phyloP scores from a whole-genome alignment of 1,284 basidiomycete genomes.

The Microbotryum scabiosae region DNA sequence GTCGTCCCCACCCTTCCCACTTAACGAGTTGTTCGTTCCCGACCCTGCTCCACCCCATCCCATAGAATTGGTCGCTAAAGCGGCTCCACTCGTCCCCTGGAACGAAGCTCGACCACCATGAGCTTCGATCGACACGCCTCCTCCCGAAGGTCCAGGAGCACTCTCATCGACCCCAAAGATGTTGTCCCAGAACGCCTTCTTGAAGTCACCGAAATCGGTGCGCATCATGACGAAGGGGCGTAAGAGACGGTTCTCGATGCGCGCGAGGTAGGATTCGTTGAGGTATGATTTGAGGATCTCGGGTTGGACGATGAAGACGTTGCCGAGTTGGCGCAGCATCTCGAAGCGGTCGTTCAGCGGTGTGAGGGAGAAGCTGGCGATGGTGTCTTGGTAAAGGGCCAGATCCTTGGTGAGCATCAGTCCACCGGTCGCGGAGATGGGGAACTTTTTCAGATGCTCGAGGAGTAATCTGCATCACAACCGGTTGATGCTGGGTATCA shows the following conservation, averaged over 20 bases:
- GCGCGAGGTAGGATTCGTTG: conserved; percentile 72
- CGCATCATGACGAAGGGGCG: conserved; percentile 85
- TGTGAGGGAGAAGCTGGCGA: conserved; percentile 69
- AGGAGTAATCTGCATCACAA: conserved; percentile 59
- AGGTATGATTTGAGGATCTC: conserved; percentile 89
- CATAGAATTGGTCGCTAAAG: not conserved
- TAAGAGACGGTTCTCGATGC: conserved; percentile 77
- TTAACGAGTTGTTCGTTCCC: no score
- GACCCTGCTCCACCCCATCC: no score
- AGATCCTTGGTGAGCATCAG: conserved; percentile 99
- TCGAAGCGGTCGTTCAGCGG: conserved; percentile 91
- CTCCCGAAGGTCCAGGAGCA: not conserved
- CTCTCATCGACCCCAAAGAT: conserved; percentile 21
- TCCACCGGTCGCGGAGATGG: conserved; percentile 91
- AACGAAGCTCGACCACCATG: no score
- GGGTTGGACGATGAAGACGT: conserved; percentile 88
- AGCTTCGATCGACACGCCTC: no score
- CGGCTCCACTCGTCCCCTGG: not conserved
- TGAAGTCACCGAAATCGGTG: conserved; percentile 56
- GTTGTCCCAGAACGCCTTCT: conserved; percentile 30
- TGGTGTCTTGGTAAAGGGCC: conserved; percentile 89
- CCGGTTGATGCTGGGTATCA: not conserved
- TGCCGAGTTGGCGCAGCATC: conserved; percentile 94
- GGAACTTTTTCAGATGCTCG: conserved; percentile 92
- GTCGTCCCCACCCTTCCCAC: no score